Base-by-base conservation (phyloP, 352 stramenopile genomes). In the Phytophthora chlamydospora region DNA sequence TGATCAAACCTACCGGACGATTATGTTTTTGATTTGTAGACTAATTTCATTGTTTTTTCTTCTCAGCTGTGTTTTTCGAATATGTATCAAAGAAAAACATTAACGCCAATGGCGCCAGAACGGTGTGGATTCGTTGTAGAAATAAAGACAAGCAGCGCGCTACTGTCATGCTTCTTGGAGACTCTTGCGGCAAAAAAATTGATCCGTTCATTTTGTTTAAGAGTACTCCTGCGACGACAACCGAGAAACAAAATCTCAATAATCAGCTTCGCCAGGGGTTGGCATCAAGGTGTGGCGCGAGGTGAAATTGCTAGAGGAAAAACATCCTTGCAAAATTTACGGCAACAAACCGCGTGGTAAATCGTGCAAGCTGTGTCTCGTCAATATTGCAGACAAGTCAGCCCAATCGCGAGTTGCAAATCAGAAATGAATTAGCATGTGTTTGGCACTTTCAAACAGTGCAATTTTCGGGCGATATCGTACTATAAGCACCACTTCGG, bases 31-130 rank as follows among this genome's bases (percentile, higher is more conserved):
- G n/a, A 39, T 34, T 17, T 24, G 21, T 24, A 24, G 21, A 24
- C 21, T 24, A 24, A 24, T 1, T 24, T 24, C 3, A n/a, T n/a
- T n/a, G 29, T 34, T 29, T 16, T 34, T 51, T 10, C 29, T 39
- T 31, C 14, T 3, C 17, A 67, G 58, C 35, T 21, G 59, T 61
- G 1, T 62, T 51, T 40, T 68, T 64, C 11, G 35, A 62, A 19
- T 68, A 68, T 29, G 9, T 68, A 7, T 44, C 50, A 4, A 62
- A 53, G n/a, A 16, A 19, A 39, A 52, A 44, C 0, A 58, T 68
- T 10, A 52, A 17, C 9, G 4, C 29, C 1, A 46, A 36, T 12
- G 59, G 50, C 5, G n/a, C 45, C 6, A 68, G 58, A 45, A 62
- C 39, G 1, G 50, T 62, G 8, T 68, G 51, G 52, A 17, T 58